phyloP scores from a whole-genome alignment of 768 basidiomycete genomes.

The Mycena maculata region DNA sequence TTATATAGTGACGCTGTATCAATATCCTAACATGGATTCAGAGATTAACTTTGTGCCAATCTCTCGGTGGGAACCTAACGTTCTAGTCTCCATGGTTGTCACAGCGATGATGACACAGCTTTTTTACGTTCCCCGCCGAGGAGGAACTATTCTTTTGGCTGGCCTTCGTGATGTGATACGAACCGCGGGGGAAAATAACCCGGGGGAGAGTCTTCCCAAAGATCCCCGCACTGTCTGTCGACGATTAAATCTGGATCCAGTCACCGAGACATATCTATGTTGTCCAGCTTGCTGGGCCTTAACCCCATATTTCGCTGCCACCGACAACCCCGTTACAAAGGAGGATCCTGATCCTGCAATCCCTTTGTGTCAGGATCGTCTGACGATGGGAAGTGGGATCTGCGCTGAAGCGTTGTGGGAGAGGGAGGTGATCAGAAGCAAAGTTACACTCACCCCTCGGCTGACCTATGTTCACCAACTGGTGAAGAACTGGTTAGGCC shows the following conservation, averaged over 20 bases:
- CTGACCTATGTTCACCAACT: constrained; percentile 38
- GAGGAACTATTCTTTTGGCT: constrained; percentile 35
- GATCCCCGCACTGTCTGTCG: constrained; percentile 32
- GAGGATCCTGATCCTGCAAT: background rate
- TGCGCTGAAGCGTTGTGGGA: constrained; percentile 39
- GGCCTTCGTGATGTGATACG: constrained; percentile 29
- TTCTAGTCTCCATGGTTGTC: constrained; percentile 15
- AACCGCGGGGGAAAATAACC: background rate
- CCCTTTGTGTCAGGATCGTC: constrained; percentile 18
- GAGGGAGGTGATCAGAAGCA: constrained; percentile 1
- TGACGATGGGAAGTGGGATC: constrained; percentile 19
- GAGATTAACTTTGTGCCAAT: constrained; percentile 8
- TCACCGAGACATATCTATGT: constrained; percentile 32
- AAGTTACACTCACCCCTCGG: constrained; percentile 13
- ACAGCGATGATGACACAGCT: constrained; percentile 37
- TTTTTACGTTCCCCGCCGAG: constrained; percentile 36
- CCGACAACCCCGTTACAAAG: constrained; percentile 6
- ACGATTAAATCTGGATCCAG: constrained; percentile 39
- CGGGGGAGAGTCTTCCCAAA: constrained; percentile 28
- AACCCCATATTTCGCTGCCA: constrained; percentile 27
- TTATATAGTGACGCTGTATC: background rate
- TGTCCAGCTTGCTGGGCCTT: constrained; percentile 42
- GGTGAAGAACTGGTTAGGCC: constrained; percentile 41
- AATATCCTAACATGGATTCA: background rate
- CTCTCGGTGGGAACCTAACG: background rate